Evolutionary conservation across 2,329 filamentous ascomycete species (phyloP), one percentile per base, ranked within the genome.

Genomic region (Pseudophaeomoniella oleicola): DNA sequence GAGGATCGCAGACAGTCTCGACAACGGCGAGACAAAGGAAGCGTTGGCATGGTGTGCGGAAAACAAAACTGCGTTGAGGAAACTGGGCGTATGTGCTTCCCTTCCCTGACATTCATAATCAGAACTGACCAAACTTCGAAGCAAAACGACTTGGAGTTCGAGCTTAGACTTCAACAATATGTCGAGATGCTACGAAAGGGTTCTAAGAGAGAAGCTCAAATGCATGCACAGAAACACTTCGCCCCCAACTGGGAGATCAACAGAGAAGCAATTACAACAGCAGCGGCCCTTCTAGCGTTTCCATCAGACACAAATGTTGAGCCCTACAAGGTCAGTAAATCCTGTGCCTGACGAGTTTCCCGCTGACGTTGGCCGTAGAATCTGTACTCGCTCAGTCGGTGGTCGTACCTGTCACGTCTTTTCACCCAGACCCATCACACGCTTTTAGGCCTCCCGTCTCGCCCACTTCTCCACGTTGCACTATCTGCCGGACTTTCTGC

Each of bases 111-210:
- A 30, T 13, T 9, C 5, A 19, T 11, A 12, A 19, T 37, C 13
- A 12, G 19, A 32, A 9, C 13, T 37, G 18, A 4, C 11, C 16
- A 19, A 16, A 19, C 16, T 14, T 9, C 33, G 19, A 12, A 36
- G 16, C 16, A 36, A 36, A 36, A 36, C 45, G 82, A 81, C 46
- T 71, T 98, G 12, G 90, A 98, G 57, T 93, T 94, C 52, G 84
- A 93, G 67, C 71, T 98, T 31, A 78, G 90, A 10, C 70, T 92
- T 49, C 90, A 98, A 57, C 87, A 96, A 55, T 96, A 87, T 55
- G 87, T 96, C 48, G 90, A 96, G 58, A 69, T 96, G 42, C 75
- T 93, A 40, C 71, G 88, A 41, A 74, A 69, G 29, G 64, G 70
- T 16, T 54, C 62, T 4, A 85, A 80, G 51, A 59, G 76, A 34